Base-by-base conservation (phyloP, 1,284 basidiomycete genomes). In the Fomitopsis palustris region DNA sequence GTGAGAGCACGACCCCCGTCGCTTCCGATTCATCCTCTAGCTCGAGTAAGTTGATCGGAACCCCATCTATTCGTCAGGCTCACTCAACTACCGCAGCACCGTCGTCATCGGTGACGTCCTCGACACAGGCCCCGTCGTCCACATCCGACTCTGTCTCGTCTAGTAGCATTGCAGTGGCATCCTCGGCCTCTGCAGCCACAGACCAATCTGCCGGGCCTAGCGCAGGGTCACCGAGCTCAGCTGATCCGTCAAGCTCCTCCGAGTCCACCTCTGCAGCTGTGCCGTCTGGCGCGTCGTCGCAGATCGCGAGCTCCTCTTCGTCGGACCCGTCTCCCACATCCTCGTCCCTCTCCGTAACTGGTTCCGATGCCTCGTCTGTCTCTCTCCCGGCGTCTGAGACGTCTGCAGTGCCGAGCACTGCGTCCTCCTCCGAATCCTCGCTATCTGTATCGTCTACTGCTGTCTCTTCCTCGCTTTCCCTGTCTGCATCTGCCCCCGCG, bases 211-310 rank as follows among this genome's bases (percentile, higher is more conserved):
- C 31, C 53, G 39, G 53, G 37, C 23, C 39, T 31, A 41, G 53
- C 17, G 35, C 38, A 39, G 19, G 10, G 10, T 21, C 45, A 16
- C 17, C 45, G n/a, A 17, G 37, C 21, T 42, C 42, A 37, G 35
- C 39, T 55, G 41, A 47, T 47, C 39, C 41, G 21, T 55, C 54
- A 55, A 38, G n/a, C 23, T 55, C 38, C 4, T 56, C 45, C 33
- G 17, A 12, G 10, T 42, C 39, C 33, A 43, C 54, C 1, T 37
- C 31, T 45, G 43, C 42, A 25, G 31, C 35, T 10, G 55, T 29
- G 14, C n/a, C 56, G 10, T 53, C 49, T 12, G 23, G 4, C 33
- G 27, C 38, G 21, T 53, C 49, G 29, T 55, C 54, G 41, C 23
- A 25, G 10, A 23, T 17, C 16, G 10, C 35, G 16, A 53, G 38